Conservation (phyloP, 2,329 filamentous ascomycete genomes). For the Sclerotinia nivalis region DNA sequence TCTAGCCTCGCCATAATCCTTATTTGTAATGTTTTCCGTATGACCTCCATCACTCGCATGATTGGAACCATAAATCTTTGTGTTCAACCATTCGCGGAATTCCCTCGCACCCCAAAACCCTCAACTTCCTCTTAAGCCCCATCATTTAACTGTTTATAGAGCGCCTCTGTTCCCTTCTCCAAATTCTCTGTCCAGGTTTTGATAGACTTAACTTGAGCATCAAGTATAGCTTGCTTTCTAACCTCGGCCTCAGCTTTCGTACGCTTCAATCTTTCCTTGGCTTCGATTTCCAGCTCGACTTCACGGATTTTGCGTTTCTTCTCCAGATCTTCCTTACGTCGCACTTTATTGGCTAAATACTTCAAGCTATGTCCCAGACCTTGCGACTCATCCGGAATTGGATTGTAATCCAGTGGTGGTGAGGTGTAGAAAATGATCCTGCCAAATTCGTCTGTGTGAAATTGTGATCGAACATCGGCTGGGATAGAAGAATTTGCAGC, state of each 20-base stretch:
- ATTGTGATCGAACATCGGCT: conserved; percentile 62
- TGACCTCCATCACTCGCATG: conserved; percentile 80
- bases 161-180: conserved; percentile 34
- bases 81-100: not conserved
- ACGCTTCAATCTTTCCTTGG: conserved; percentile 35
- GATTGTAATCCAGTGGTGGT: conserved; percentile 56
- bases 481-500: conserved; percentile 65
- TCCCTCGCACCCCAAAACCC: no score
- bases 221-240: conserved; percentile 26
- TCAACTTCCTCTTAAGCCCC: conserved; percentile 33
- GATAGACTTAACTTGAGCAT: conserved; percentile 31
- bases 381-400: conserved; percentile 32
- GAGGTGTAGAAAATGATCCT: conserved; percentile 68
- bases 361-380: conserved; percentile 51
- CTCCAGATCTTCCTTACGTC: conserved; percentile 41
- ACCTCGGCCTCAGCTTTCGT: conserved; percentile 30
- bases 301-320: conserved; percentile 39
- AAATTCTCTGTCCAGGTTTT: conserved; percentile 32
- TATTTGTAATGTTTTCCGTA: conserved; percentile 90
- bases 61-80: conserved; percentile 72
- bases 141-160: conserved; percentile 38
- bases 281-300: conserved; percentile 36
- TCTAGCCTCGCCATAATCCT: conserved; percentile 90
- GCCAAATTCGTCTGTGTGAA: conserved; percentile 65
- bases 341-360: conserved; percentile 50